Evolutionary conservation across 352 stramenopile species (phyloP).

Genomic region (Phytophthora brassicae): DNA sequence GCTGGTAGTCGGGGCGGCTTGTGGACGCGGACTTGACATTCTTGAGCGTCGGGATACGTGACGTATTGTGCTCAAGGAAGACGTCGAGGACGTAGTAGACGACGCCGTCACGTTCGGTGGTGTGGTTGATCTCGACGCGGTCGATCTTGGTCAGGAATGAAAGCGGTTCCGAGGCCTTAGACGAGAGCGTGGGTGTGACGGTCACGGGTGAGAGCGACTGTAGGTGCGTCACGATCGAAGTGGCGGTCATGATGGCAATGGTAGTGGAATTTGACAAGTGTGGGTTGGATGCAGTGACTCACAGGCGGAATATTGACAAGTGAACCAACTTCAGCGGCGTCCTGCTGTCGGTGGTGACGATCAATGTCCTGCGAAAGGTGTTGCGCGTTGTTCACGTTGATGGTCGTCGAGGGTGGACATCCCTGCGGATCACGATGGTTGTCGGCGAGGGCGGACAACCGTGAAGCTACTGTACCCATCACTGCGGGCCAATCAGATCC

Average conservation of each 20-base stretch:
- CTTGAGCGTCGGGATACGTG: constrained; percentile 60
- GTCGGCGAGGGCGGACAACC: constrained; percentile 19
- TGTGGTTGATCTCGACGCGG: constrained; percentile 45
- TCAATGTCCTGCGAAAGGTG: too few relatives aligned
- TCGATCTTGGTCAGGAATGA: constrained; percentile 42
- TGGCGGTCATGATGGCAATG: constrained; percentile 20
- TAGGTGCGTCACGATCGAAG: constrained; percentile 24
- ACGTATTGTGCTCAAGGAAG: constrained; percentile 56
- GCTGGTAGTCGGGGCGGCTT: constrained; percentile 42
- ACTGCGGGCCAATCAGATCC: constrained; percentile 14
- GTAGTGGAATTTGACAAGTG: constrained; percentile 18
- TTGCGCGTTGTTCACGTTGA: too few relatives aligned
- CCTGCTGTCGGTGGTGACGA: constrained; percentile 8
- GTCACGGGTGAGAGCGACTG: constrained; percentile 27
- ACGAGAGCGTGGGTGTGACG: constrained; percentile 27
- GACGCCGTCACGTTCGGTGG: constrained; percentile 40
- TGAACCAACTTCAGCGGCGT: constrained; percentile 17
- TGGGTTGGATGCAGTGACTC: constrained; percentile 7
- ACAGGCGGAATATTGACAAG: constrained; percentile 34
- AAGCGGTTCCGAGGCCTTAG: constrained; percentile 31
- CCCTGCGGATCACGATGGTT: too few relatives aligned
- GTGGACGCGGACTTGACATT: constrained; percentile 19
- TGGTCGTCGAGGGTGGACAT: too few relatives aligned
- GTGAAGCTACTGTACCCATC: constrained; percentile 25
- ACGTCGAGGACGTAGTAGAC: constrained; percentile 58